phyloP scores from a whole-genome alignment of 139 green algal genomes.

The Chlamydomonas asymmetrica region DNA sequence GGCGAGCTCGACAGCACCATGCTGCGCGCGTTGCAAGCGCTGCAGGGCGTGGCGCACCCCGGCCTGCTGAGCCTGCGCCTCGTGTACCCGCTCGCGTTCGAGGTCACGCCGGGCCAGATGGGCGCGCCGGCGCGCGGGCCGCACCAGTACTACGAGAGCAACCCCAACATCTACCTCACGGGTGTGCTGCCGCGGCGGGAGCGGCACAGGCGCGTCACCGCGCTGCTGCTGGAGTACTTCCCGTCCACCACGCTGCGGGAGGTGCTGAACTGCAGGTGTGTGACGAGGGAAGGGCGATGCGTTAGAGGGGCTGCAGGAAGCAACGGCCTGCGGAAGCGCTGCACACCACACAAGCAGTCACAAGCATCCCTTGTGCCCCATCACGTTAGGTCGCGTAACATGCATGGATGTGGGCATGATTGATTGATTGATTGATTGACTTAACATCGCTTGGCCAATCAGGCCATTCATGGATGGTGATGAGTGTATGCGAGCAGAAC shows the following conservation, averaged over 20 bases:
- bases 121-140: not conserved
- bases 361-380: too few species aligned
- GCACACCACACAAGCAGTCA: too few species aligned
- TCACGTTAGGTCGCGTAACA: too few species aligned
- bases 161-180: slow-evolving; percentile 29
- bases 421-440: too few species aligned
- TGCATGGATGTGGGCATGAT: too few species aligned
- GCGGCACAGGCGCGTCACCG: slow-evolving; percentile 36
- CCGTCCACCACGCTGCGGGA: slow-evolving; percentile 36
- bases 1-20: too few species aligned
- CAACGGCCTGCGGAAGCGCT: too few species aligned
- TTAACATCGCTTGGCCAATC: too few species aligned
- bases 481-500: too few species aligned
- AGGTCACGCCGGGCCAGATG: slow-evolving; percentile 23
- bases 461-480: too few species aligned
- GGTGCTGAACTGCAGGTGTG: too few species aligned
- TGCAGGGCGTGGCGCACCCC: slow-evolving; percentile 8
- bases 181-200: slow-evolving; percentile 34
- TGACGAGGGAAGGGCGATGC: not conserved
- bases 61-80: slow-evolving; percentile 34
- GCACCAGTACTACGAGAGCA: not conserved
- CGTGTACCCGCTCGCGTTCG: slow-evolving; percentile 47
- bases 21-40: slow-evolving; percentile 6
- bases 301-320: not conserved
- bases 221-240: slow-evolving; percentile 36